These are phyloP conservation scores for Talaromyces sp. DNA, from an alignment of 2,329 filamentous ascomycete species.

Conservation along the genomic window DNA sequence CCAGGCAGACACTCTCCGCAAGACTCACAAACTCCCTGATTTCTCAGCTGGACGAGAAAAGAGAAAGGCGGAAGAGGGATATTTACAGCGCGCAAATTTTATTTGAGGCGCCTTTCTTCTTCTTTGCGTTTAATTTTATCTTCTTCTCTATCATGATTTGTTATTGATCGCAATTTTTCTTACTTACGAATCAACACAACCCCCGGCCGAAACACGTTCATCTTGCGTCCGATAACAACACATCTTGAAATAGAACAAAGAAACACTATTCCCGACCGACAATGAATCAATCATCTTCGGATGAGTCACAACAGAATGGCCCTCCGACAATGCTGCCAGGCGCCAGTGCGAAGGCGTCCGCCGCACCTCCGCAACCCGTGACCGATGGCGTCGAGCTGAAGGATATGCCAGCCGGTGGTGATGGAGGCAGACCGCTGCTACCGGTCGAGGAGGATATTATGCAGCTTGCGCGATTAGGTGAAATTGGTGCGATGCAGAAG, in stretches of 20 bases:
- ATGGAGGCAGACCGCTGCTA: slow-evolving; percentile 13
- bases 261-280: not conserved
- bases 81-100: not conserved
- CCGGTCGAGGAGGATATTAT: slow-evolving; percentile 75
- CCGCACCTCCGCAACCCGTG: slow-evolving; percentile 28
- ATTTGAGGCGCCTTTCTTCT: not conserved
- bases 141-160: not conserved
- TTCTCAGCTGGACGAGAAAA: not conserved
- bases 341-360: slow-evolving; percentile 23
- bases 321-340: slow-evolving; percentile 9
- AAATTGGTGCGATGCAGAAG: slow-evolving; percentile 80
- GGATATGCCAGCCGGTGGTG: slow-evolving; percentile 25
- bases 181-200: not conserved
- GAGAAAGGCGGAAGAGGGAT: not conserved
- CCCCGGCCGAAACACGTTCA: not conserved
- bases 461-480: slow-evolving; percentile 86
- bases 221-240: not conserved
- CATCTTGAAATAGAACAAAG: not conserved
- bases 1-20: not conserved
- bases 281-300: not conserved
- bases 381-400: slow-evolving; percentile 36
- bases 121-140: not conserved
- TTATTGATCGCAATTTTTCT: not conserved
- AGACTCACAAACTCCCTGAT: not conserved
- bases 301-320: slow-evolving; percentile 3